phyloP scores from a whole-genome alignment of 1,139 yeast genomes.

The Diutina catenulata region DNA sequence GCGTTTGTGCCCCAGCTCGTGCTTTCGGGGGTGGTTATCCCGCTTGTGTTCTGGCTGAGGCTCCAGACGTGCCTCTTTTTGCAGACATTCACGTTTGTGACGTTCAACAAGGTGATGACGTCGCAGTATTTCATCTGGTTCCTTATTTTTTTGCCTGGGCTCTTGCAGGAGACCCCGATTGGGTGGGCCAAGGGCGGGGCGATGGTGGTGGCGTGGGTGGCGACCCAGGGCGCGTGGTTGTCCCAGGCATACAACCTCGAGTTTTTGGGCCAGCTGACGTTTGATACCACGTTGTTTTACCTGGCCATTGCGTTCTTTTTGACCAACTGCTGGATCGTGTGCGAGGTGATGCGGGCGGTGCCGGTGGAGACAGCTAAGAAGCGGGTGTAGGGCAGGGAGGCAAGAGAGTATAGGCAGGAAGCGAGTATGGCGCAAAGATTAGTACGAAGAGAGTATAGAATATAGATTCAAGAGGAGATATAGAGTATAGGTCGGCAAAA shows the following conservation, averaged over 20 bases:
- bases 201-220: conserved; percentile 48
- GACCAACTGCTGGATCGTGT: conserved; percentile 54
- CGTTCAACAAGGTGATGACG: conserved; percentile 89
- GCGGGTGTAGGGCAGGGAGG: no score
- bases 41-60: conserved; percentile 39
- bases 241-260: conserved; percentile 69
- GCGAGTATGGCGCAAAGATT: no score
- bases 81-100: conserved; percentile 87
- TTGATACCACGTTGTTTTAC: conserved; percentile 48
- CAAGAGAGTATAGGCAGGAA: no score
- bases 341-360: conserved; percentile 33
- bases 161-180: conserved; percentile 34
- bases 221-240: conserved; percentile 71
- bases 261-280: conserved; percentile 60
- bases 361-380: no score
- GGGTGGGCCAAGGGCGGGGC: conserved; percentile 20
- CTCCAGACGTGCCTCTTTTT: conserved; percentile 58
- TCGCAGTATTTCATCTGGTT: conserved; percentile 94
- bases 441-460: no score
- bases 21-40: conserved; percentile 48
- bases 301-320: conserved; percentile 58
- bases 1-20: conserved; percentile 81
- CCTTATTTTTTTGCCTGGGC: conserved; percentile 70
- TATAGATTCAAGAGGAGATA: no score
- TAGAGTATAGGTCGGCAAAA: no score